Conservation (phyloP, 805 yeast genomes). For the Lachancea sp. region DNA sequence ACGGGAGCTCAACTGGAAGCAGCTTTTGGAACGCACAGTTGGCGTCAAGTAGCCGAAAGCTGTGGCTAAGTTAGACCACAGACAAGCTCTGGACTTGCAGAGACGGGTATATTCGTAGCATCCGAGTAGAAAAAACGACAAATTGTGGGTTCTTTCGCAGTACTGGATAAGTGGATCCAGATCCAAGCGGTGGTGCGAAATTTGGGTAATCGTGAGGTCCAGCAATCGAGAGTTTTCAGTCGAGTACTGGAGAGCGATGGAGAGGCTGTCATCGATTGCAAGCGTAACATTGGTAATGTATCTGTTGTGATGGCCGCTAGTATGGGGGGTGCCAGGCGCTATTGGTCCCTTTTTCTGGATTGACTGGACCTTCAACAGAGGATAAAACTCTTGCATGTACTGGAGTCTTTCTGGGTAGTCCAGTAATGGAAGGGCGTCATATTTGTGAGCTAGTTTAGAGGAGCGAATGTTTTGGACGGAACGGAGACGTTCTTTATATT, state of each 20-base stretch:
- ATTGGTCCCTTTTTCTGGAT: not conserved
- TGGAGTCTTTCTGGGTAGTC: conserved; percentile 20
- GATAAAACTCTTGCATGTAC: conserved; percentile 16
- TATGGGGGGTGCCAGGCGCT: too few relatives aligned
- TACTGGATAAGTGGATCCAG: not conserved
- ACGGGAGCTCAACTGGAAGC: not conserved
- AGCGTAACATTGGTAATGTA: not conserved
- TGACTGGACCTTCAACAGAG: conserved; percentile 4
- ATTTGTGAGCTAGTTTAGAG: conserved; percentile 18
- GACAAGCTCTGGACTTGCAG: conserved; percentile 1
- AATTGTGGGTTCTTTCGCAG: conserved; percentile 2
- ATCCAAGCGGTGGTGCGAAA: not conserved
- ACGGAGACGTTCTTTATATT: conserved; percentile 25
- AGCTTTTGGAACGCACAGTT: not conserved
- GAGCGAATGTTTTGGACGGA: conserved; percentile 35
- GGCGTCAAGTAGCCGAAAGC: not conserved
- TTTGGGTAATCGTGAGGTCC: not conserved
- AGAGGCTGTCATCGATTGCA: not conserved
- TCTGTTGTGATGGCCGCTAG: not conserved
- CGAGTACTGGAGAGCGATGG: not conserved
- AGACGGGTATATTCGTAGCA: conserved; percentile 23
- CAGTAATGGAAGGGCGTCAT: conserved; percentile 26
- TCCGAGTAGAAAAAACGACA: conserved; percentile 15
- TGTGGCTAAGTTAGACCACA: not conserved
- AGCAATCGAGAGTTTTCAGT: not conserved